A percentile compares a stretch with the other conserved stretches of the same genome.
Conservation (phyloP, 1,284 basidiomycete genomes). For the Volvariella volvacea region DNA sequence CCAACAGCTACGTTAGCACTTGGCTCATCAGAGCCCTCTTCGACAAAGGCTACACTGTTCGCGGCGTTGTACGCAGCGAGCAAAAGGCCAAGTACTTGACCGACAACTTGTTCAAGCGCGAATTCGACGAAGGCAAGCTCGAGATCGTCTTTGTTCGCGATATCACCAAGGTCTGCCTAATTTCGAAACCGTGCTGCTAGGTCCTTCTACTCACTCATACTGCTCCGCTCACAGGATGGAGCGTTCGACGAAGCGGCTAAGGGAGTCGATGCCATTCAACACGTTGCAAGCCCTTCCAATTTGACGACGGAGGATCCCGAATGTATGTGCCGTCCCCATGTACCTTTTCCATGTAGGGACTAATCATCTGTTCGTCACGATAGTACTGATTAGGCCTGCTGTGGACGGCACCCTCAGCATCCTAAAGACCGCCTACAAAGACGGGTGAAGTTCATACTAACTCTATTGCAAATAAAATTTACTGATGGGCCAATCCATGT, state of each 20-base stretch:
- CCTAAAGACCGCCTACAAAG: not conserved
- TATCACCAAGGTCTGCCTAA: no score
- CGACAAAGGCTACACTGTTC: constrained; percentile 23
- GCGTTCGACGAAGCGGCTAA: constrained; percentile 59
- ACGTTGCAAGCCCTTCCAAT: constrained; percentile 31
- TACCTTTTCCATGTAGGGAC: not conserved
- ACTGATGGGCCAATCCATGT: not conserved
- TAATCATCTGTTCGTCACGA: not conserved
- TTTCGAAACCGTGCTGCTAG: no score
- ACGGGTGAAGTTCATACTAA: not conserved
- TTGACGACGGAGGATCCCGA: not conserved
- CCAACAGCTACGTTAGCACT: constrained; percentile 20
- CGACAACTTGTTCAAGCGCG: constrained; percentile 24
- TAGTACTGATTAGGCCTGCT: not conserved
- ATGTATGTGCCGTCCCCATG: no score
- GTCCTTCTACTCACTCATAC: no score
- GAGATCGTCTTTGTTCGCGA: constrained; percentile 36
- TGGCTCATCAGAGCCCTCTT: constrained; percentile 22
- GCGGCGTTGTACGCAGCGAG: constrained; percentile 26
- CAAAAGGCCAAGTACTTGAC: constrained; percentile 26
- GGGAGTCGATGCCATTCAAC: constrained; percentile 47
- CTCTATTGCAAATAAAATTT: not conserved
- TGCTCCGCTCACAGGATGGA: constrained; percentile 30
- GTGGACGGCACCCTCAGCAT: not conserved
- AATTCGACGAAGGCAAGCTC: constrained; percentile 25